Base-by-base conservation (phyloP, 1,284 basidiomycete species). In the Boletellus sp. region DNA sequence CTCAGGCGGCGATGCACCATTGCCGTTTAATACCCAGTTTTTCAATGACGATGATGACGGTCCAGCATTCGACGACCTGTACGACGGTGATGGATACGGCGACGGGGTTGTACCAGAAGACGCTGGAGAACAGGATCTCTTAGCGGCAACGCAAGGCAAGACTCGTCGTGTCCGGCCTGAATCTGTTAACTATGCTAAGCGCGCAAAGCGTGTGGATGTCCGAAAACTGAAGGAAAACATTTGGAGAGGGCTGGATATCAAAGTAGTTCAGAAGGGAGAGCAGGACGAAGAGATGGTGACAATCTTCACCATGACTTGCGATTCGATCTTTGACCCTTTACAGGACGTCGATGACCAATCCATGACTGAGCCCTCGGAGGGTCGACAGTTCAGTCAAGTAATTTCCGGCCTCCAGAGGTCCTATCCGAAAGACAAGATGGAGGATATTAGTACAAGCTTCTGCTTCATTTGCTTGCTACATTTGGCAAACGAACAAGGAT, bases 391-490 rank as follows among this genome's bases (percentile, higher is more conserved):
- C 69, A 83, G 86, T 49, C 80, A 81, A 45, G 93, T 99, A 56
- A 90, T 99, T 57, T 79, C 83, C 1, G 86, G 85, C 16, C 77
- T 99, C 35, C 85, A 90, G 58, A 79, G 75, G 47, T 81, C 86
- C 8, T 99, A 99, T 70, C 91, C 96, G 0, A 77, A 78, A 55
- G 93, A 97, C 41, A 97, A 95, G 76, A 90, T 99, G 87, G 86
- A 90, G 42, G 97, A 99, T 62, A 97, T 99, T 69, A 97, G 93
- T 68, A 99, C 97, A 10, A 97, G 93, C 56, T 99, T 97, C 83
- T 99, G 96, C 71, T 99, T 99, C 76, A 99, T 99, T 69, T 99
- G 96, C 66, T 74, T 99, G 33, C 74, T 97, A 32, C 94, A 97
- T 74, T 77, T 99, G 38, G 95, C 94, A 41, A 97, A 98, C 66